Percentiles rank a stretch among this genome's conserved stretches.
Conservation (phyloP, 345 rosid genomes). For the Melaleuca alternifolia region DNA sequence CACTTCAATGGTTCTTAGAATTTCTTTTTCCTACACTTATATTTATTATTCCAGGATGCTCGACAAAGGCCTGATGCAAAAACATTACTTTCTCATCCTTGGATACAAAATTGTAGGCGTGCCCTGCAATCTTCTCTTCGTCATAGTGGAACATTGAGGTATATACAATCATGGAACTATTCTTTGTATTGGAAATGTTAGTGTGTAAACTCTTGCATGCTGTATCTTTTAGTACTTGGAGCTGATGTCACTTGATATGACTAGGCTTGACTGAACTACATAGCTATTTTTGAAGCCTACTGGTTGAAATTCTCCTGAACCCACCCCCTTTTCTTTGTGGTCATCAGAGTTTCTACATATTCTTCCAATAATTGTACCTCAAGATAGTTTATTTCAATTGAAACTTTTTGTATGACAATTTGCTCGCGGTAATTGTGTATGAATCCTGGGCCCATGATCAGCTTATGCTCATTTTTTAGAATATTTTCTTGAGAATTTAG, state of each 20-base stretch:
- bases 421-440: not conserved
- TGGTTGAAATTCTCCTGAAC: not conserved
- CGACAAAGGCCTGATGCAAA: slow-evolving; percentile 99
- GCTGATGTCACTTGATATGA: not conserved
- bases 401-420: not conserved
- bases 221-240: not conserved
- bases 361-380: not conserved
- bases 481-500: not conserved
- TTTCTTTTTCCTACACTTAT: not conserved
- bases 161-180: not conserved
- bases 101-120: slow-evolving; percentile 86
- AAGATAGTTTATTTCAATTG: not conserved
- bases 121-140: slow-evolving; percentile 86
- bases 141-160: slow-evolving; percentile 78
- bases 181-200: not conserved
- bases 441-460: not conserved
- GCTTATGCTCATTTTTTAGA: not conserved
- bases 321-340: not conserved
- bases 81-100: slow-evolving; percentile 96
- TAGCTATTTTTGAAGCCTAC: not conserved
- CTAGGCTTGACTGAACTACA: not conserved
- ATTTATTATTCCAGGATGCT: slow-evolving; percentile 62
- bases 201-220: not conserved
- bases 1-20: not conserved
- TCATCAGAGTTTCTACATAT: not conserved